Evolutionary conservation across 2,329 filamentous ascomycete species (phyloP).

Genomic region (Cytospora schulzeri): DNA sequence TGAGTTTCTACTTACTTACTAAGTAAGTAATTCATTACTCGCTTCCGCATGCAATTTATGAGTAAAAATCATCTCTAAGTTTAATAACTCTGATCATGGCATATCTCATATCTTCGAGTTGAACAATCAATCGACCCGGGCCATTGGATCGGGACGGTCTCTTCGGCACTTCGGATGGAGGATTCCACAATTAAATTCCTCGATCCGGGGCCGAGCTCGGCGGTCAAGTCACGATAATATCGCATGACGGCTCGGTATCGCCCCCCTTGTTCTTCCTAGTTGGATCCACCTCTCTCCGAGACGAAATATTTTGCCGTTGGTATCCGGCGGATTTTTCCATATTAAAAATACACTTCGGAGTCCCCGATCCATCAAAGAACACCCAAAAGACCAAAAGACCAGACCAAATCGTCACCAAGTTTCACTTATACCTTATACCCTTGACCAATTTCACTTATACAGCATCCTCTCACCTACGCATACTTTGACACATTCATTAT

Average conservation of each 20-base stretch:
- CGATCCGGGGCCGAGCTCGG: background rate
- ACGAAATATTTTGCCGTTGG: constrained; percentile 9
- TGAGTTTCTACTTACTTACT: too few relatives aligned
- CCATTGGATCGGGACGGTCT: too few relatives aligned
- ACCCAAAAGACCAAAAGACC: background rate
- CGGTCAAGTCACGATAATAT: constrained; percentile 5
- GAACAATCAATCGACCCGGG: too few relatives aligned
- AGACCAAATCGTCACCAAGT: background rate
- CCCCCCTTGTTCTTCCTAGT: background rate
- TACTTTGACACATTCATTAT: background rate
- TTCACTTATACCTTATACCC: too few relatives aligned
- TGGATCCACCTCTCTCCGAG: background rate
- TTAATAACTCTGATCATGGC: too few relatives aligned
- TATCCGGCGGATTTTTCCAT: constrained; percentile 12
- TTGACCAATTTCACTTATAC: background rate
- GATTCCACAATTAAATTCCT: background rate
- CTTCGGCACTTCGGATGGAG: background rate
- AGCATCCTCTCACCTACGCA: background rate
- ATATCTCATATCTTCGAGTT: too few relatives aligned
- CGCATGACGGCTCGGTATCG: constrained; percentile 2
- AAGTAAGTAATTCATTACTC: too few relatives aligned
- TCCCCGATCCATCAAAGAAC: background rate
- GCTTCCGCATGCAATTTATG: too few relatives aligned
- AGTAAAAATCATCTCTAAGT: too few relatives aligned
- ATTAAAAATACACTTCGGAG: background rate